These are phyloP conservation scores for Penicillium hordei DNA, from an alignment of 2,329 filamentous ascomycete genomes.

Conservation along the genomic window DNA sequence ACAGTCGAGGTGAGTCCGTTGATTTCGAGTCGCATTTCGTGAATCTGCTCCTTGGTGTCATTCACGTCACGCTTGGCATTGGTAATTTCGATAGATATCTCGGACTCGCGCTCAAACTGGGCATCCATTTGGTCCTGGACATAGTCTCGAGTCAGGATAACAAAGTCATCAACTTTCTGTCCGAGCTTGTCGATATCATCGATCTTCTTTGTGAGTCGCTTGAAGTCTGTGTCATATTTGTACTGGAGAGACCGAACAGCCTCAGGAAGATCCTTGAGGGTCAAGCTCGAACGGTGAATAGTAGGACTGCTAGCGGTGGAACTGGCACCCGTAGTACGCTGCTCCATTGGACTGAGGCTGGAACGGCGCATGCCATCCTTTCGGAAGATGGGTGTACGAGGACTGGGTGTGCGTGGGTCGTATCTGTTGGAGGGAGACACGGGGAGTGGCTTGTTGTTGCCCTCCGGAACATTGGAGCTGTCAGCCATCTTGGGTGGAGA, in stretches of 20 bases:
- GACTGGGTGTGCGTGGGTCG: not conserved
- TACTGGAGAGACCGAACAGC: not conserved
- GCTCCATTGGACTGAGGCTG: not conserved
- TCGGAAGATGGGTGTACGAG: not conserved
- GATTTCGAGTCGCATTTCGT: slow-evolving; percentile 13
- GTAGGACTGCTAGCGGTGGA: not conserved
- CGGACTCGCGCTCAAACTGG: not conserved
- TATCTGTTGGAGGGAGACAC: not conserved
- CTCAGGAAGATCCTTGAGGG: not conserved
- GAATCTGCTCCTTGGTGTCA: not conserved
- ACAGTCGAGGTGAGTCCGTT: slow-evolving; percentile 1
- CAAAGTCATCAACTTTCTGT: not conserved
- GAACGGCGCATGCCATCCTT: not conserved
- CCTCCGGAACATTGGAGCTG: not conserved
- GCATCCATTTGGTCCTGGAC: not conserved
- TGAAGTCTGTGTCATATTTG: not conserved
- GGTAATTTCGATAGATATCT: not conserved
- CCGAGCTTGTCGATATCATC: not conserved
- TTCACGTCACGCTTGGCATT: not conserved
- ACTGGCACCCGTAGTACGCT: not conserved
- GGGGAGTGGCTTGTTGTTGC: slow-evolving; percentile 3
- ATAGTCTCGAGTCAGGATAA: not conserved
- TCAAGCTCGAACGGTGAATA: not conserved
- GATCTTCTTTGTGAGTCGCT: not conserved
- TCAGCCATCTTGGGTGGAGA: slow-evolving; percentile 1